phyloP scores from a whole-genome alignment of 371 early-diverging fungal genomes.

The Rhizopus microsporus region DNA sequence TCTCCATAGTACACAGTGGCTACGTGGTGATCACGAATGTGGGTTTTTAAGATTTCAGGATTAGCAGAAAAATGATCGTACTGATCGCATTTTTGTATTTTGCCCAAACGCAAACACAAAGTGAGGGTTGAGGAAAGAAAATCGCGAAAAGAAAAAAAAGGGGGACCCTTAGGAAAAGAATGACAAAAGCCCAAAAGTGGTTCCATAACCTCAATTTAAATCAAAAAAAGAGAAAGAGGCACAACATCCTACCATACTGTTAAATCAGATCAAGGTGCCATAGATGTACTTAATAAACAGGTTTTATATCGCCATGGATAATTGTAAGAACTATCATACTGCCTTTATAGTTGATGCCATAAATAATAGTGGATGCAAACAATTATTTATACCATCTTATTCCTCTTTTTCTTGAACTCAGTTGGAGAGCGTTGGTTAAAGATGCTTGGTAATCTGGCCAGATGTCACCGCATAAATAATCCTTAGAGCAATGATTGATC shows the following conservation, averaged over 20 bases:
- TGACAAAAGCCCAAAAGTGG: neutral
- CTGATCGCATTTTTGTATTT: constrained; percentile 18
- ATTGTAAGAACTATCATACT: constrained; percentile 21
- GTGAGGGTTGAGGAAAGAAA: constrained; percentile 8
- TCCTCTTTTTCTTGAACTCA: too few species aligned
- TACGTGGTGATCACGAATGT: constrained; percentile 15
- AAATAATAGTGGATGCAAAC: too few species aligned
- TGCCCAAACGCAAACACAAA: constrained; percentile 19
- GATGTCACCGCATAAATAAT: too few species aligned
- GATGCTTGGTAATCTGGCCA: too few species aligned
- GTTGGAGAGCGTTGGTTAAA: too few species aligned
- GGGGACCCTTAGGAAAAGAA: neutral
- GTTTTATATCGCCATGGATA: neutral
- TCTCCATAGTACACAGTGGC: constrained; percentile 18
- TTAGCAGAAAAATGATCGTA: constrained; percentile 12
- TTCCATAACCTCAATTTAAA: too few species aligned
- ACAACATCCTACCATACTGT: too few species aligned
- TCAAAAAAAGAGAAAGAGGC: too few species aligned
- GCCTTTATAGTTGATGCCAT: too few species aligned
- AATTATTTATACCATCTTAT: too few species aligned
- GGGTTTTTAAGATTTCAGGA: constrained; percentile 8
- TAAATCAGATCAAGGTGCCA: neutral
- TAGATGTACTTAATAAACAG: neutral
- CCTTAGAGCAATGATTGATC: too few species aligned
- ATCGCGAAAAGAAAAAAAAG: neutral